Conservation (phyloP, 2,329 filamentous ascomycete genomes). For the Incumbomyces lentus region DNA sequence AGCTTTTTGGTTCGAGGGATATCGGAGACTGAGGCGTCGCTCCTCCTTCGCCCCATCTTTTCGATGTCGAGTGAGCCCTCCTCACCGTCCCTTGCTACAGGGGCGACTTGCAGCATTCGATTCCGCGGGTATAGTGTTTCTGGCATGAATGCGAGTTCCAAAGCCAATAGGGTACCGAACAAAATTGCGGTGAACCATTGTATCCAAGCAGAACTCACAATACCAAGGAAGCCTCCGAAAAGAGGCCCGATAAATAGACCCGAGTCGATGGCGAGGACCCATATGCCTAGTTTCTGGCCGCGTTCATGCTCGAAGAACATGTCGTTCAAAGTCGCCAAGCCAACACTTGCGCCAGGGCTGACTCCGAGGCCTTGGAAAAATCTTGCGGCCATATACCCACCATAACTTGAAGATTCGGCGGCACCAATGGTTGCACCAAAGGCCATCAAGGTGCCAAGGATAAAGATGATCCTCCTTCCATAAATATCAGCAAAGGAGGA, state of each 20-base stretch:
- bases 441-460: constrained; percentile 35
- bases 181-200: constrained; percentile 47
- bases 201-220: constrained; percentile 41
- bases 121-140: constrained; percentile 48
- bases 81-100: constrained; percentile 11
- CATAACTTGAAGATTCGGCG: constrained; percentile 32
- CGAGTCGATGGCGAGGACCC: constrained; percentile 47
- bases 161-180: constrained; percentile 38
- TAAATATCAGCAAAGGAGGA: constrained; percentile 42
- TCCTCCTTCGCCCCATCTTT: constrained; percentile 20
- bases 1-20: constrained; percentile 34
- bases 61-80: constrained; percentile 21
- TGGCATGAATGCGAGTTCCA: constrained; percentile 42
- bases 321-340: constrained; percentile 44
- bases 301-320: constrained; percentile 48
- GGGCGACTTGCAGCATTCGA: constrained; percentile 35
- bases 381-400: constrained; percentile 46
- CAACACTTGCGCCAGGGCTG: constrained; percentile 44
- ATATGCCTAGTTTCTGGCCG: constrained; percentile 44
- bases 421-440: constrained; percentile 34
- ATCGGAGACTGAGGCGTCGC: constrained; percentile 11
- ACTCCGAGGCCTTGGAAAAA: constrained; percentile 50
- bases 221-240: constrained; percentile 43
- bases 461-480: constrained; percentile 42
- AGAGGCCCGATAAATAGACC: constrained; percentile 42